phyloP scores from a whole-genome alignment of 495 filamentous ascomycete genomes.

The Penicillium roqueforti region DNA sequence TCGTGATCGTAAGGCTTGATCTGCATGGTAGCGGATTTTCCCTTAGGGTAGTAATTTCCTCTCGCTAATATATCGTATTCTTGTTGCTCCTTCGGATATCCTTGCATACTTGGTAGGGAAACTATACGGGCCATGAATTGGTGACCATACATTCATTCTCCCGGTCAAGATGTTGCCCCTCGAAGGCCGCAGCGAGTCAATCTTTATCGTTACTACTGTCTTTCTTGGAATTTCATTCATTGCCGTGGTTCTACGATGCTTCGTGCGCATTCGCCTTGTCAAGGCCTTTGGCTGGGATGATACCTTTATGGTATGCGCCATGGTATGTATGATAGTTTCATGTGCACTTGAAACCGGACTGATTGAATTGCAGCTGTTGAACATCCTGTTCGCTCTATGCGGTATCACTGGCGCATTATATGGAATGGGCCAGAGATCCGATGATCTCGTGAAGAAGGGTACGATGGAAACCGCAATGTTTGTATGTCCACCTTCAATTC shows the following conservation, averaged over 20 bases:
- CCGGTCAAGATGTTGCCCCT: conserved; percentile 32
- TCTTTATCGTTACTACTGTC: conserved; percentile 38
- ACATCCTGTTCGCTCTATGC: conserved; percentile 38
- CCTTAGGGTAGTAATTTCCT: conserved; percentile 3
- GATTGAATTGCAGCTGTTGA: conserved; percentile 13
- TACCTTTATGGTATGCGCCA: conserved; percentile 38
- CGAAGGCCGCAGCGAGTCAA: conserved; percentile 35
- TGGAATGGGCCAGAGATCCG: conserved; percentile 32
- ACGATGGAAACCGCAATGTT: conserved; percentile 38
- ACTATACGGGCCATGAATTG: conserved; percentile 14
- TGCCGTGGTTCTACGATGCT: conserved; percentile 38
- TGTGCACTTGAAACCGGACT: neutral
- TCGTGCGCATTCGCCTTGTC: conserved; percentile 38
- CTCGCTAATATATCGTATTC: neutral
- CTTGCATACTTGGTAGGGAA: conserved; percentile 8
- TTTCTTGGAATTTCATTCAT: conserved; percentile 39
- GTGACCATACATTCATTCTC: conserved; percentile 4
- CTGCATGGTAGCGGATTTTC: conserved; percentile 5
- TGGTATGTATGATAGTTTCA: conserved; percentile 24
- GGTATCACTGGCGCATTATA: conserved; percentile 37
- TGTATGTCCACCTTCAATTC: conserved; percentile 27
- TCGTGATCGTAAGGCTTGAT: conserved; percentile 15
- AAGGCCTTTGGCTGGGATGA: conserved; percentile 46
- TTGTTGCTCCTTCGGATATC: neutral
- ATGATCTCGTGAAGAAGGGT: conserved; percentile 10